phyloP scores from a whole-genome alignment of 2,329 filamentous ascomycete genomes.

The Aspergillus ibericus region DNA sequence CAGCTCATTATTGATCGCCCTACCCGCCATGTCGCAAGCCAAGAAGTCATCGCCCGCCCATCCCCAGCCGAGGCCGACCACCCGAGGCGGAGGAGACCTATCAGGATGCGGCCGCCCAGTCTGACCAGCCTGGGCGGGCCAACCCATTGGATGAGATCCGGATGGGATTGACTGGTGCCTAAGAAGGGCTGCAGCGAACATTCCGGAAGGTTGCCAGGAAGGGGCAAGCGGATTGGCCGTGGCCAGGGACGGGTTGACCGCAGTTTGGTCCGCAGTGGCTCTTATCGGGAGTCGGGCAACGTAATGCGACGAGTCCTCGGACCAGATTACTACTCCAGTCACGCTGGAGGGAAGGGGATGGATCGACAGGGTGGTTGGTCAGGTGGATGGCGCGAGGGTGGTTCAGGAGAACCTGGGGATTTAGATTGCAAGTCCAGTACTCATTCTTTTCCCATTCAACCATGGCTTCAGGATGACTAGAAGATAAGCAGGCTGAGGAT shows the following conservation, averaged over 20 bases:
- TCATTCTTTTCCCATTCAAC: background rate
- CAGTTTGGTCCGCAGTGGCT: background rate
- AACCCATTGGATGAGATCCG: background rate
- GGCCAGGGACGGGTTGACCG: background rate
- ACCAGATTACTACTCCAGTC: background rate
- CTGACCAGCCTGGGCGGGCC: background rate
- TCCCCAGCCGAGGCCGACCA: background rate
- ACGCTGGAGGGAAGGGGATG: background rate
- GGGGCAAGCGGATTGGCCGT: background rate
- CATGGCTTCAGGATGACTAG: background rate
- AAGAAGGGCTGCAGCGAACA: slow-evolving; percentile 8
- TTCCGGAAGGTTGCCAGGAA: slow-evolving; percentile 8
- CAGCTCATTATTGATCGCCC: background rate
- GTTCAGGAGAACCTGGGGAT: background rate
- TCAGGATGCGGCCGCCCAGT: background rate
- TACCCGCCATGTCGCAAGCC: background rate
- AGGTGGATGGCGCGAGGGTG: background rate
- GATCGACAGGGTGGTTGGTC: background rate
- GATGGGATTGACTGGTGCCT: slow-evolving; percentile 10
- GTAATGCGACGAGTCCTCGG: background rate
- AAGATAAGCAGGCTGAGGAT: background rate
- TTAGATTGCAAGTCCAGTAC: background rate
- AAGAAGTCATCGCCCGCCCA: background rate
- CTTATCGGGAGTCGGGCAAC: background rate
- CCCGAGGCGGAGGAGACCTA: background rate